Evolutionary conservation across 345 rosid species (phyloP).

Genomic region (Bruguiera parviflora): DNA sequence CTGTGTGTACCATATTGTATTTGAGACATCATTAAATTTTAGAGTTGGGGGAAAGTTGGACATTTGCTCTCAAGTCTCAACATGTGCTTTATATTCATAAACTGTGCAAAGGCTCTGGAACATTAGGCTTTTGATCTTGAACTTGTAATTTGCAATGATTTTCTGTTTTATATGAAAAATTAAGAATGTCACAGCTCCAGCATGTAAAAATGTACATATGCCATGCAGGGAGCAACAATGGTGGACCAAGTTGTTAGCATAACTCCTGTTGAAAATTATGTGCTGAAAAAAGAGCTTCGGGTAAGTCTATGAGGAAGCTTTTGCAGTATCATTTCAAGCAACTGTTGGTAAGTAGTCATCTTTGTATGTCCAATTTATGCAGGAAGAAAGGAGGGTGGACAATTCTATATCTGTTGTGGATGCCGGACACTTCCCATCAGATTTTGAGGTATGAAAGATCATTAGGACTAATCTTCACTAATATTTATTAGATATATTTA

Average conservation of each 20-base stretch:
- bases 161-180: not conserved
- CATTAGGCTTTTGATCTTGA: not conserved
- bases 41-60: too few species aligned
- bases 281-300: slow-evolving; percentile 42
- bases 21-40: too few species aligned
- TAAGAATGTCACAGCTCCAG: not conserved
- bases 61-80: too few species aligned
- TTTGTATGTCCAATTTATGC: slow-evolving; percentile 28
- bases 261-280: slow-evolving; percentile 60
- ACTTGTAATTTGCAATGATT: not conserved
- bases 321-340: slow-evolving; percentile 14
- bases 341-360: slow-evolving; percentile 7
- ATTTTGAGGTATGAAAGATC: slow-evolving; percentile 46
- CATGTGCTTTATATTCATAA: too few species aligned
- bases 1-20: too few species aligned
- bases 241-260: slow-evolving; percentile 78
- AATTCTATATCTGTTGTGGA: slow-evolving; percentile 36
- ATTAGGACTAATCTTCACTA: not conserved
- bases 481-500: not conserved
- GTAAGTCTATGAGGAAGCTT: slow-evolving; percentile 30
- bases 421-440: slow-evolving; percentile 23
- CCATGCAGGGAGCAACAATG: slow-evolving; percentile 83
- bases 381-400: slow-evolving; percentile 57
- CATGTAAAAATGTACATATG: slow-evolving; percentile 1
- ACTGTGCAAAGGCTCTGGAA: not conserved